phyloP scores from a whole-genome alignment of 768 basidiomycete genomes.

The Podaxis pistillaris region DNA sequence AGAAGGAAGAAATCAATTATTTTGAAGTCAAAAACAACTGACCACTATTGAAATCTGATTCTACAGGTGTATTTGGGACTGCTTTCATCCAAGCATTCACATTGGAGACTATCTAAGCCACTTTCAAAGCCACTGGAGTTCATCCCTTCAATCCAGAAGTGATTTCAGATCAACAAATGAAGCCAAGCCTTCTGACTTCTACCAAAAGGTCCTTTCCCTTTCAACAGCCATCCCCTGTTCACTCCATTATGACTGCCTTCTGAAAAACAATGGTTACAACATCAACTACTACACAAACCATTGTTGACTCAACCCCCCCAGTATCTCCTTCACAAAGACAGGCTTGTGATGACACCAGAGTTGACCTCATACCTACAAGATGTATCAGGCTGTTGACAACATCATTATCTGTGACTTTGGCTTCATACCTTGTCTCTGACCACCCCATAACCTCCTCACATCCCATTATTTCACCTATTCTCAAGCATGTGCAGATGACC shows the following conservation, averaged over 20 bases:
- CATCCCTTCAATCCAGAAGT: conserved; percentile 33
- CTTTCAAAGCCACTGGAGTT: conserved; percentile 39
- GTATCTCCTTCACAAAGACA: too few relatives aligned
- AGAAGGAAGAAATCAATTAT: conserved; percentile 21
- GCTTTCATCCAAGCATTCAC: conserved; percentile 33
- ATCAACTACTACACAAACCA: too few relatives aligned
- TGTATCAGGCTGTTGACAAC: too few relatives aligned
- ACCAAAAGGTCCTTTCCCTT: conserved; percentile 15
- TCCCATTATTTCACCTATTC: too few relatives aligned
- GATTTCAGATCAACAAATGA: conserved; percentile 32
- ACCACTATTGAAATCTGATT: conserved; percentile 33
- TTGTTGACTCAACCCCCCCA: too few relatives aligned
- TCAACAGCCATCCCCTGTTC: conserved; percentile 13
- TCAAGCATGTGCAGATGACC: too few relatives aligned
- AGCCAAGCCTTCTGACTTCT: conserved; percentile 32
- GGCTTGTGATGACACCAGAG: too few relatives aligned
- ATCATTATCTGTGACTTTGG: too few relatives aligned
- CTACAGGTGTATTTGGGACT: conserved; percentile 30
- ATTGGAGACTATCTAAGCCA: conserved; percentile 27
- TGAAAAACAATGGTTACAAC: too few relatives aligned
- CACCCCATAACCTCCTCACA: too few relatives aligned
- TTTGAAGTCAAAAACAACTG: conserved; percentile 24
- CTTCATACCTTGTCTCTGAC: too few relatives aligned
- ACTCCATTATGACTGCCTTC: conserved; percentile 9
- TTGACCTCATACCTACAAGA: too few relatives aligned